phyloP scores from a whole-genome alignment of 176 grass and related monocot genomes.

The Calamus simplicifolius region DNA sequence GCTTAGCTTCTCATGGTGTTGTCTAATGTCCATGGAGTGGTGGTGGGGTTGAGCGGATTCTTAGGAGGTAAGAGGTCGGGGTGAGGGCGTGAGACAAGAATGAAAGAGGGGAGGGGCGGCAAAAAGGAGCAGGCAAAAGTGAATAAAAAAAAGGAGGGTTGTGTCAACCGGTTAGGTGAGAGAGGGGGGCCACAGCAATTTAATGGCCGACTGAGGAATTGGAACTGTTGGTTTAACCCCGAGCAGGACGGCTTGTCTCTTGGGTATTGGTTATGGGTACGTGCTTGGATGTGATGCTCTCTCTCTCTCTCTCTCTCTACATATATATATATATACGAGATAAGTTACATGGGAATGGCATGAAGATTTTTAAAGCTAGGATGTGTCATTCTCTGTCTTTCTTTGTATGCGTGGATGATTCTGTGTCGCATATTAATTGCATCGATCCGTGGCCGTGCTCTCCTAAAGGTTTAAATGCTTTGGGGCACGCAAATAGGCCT shows the following conservation, averaged over 20 bases:
- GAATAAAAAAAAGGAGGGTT: not conserved
- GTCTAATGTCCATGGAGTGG: conserved; percentile 3
- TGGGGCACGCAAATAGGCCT: no score
- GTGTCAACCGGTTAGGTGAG: conserved; percentile 22
- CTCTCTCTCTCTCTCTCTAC: not conserved
- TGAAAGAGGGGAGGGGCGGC: not conserved
- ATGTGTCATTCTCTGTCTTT: not conserved
- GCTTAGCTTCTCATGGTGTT: not conserved
- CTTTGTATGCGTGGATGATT: not conserved
- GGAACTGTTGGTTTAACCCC: conserved; percentile 6
- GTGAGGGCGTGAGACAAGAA: not conserved
- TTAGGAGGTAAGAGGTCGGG: conserved; percentile 11
- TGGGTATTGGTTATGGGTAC: not conserved
- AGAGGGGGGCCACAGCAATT: conserved; percentile 12
- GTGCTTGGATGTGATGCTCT: not conserved
- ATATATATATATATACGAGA: no score
- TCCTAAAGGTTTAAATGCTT: no score
- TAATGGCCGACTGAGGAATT: conserved; percentile 29
- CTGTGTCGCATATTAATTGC: no score
- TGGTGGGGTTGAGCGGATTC: not conserved
- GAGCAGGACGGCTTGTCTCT: not conserved
- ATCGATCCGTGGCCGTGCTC: no score
- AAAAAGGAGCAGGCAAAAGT: conserved; percentile 5
- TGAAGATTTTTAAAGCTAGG: not conserved
- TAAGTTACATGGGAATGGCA: not conserved